Base-by-base conservation (phyloP, 768 basidiomycete species). In the Clitopilus hobsonii region DNA sequence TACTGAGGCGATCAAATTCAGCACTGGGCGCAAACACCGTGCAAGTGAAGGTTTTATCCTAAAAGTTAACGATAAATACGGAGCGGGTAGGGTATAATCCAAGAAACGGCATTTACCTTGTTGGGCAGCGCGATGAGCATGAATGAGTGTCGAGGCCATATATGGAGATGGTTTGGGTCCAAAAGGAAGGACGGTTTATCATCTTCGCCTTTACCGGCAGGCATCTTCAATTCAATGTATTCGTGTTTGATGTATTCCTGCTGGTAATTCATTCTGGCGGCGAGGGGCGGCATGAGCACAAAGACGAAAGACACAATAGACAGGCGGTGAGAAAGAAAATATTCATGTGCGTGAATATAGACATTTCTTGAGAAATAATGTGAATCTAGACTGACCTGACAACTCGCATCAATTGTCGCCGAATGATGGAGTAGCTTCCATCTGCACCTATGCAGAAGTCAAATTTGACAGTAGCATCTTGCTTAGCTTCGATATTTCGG, bases 51-150 rank as follows among this genome's bases (percentile, higher is more conserved):
- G 94, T 88, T 74, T 85, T 90, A 72, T 98, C 95, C 96, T 98
- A 45, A 20, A n/a, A n/a, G 11, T 6, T 20, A 10, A 18, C 22
- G 41, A 45, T 45, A 18, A 45, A 18, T 20, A 45, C 22, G 10
- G n/a, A 10, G 6, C 22, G 18, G 22, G 22, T 20, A 20, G 6
- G 70, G 54, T 61, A 58, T 63, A 63, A 67, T 69, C 65, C 65
- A 65, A 68, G 64, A n/a, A n/a, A 63, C 56, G 61, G 54, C 48
- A 65, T 74, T 73, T 74, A 96, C 96, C 81, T 91, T 88, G 78
- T 99, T 99, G 61, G 96, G 94, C 55, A 99, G 85, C 20, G 94
- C 96, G 65, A 99, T 98, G 64, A 99, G 84, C 96, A 99, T 99
- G 80, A 98, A 98, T 48, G 94, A 92, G 71, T 94, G 91, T 67